Evolutionary conservation across 257 asterid species (phyloP).

Genomic region (Linaria vulgaris): DNA sequence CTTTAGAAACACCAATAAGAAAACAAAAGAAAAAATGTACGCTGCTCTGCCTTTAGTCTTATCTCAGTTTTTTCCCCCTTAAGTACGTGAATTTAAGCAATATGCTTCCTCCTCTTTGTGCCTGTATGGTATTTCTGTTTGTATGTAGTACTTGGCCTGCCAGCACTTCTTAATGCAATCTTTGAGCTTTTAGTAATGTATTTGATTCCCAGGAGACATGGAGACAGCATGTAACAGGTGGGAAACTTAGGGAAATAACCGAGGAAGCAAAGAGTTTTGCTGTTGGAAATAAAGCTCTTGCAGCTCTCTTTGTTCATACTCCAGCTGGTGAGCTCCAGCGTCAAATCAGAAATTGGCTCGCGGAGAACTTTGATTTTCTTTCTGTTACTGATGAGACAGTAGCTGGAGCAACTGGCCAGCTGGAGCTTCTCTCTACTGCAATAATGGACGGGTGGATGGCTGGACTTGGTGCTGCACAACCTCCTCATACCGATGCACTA

Average conservation of each 20-base stretch:
- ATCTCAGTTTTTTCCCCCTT: not conserved
- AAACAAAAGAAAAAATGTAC: not conserved
- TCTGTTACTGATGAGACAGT: conserved; percentile 73
- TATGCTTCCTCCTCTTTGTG: conserved; percentile 10
- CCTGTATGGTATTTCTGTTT: not conserved
- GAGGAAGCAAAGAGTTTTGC: conserved; percentile 92
- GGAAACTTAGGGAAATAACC: conserved; percentile 92
- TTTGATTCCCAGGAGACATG: conserved; percentile 69
- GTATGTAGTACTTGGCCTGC: conserved; percentile 8
- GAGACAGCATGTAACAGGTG: conserved; percentile 97
- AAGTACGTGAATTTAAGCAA: conserved; percentile 8
- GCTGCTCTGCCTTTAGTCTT: not conserved
- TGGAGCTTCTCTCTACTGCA: conserved; percentile 98
- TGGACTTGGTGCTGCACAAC: conserved; percentile 96
- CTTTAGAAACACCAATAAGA: not conserved
- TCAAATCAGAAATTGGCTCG: conserved; percentile 96
- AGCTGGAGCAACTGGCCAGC: conserved; percentile 92
- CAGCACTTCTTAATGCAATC: conserved; percentile 7
- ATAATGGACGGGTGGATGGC: conserved; percentile 99
- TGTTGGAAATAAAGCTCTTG: conserved; percentile 85
- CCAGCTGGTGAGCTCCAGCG: conserved; percentile 99
- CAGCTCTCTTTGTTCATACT: conserved; percentile 94
- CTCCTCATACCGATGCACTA: conserved; percentile 92
- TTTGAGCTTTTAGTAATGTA: conserved; percentile 24
- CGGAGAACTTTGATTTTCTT: conserved; percentile 91